Percentiles rank a stretch among this genome's conserved stretches.
These are phyloP conservation scores for Ricinus communis DNA, from an alignment of 345 rosid species.

Conservation along the genomic window DNA sequence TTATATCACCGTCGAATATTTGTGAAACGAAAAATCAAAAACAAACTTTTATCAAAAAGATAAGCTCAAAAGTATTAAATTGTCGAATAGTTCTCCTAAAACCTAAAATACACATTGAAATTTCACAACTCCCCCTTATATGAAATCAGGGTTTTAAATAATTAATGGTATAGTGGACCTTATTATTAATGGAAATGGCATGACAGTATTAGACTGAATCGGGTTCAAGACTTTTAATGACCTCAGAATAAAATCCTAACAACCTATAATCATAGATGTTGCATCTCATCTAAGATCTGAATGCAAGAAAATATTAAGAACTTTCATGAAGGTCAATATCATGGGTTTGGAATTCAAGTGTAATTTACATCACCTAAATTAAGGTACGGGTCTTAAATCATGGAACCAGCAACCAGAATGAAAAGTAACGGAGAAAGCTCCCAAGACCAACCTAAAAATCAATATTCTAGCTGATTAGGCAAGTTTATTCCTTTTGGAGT, in stretches of 20 bases:
- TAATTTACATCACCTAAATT: neutral
- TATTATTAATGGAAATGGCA: too few species aligned
- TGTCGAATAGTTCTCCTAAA: too few species aligned
- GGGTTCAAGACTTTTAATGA: too few species aligned
- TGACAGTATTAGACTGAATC: too few species aligned
- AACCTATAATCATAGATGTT: neutral
- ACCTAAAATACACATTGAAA: too few species aligned
- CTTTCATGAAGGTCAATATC: neutral
- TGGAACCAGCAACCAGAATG: neutral
- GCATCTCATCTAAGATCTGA: constrained; percentile 1
- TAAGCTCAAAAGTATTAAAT: too few species aligned
- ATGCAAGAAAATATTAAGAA: neutral
- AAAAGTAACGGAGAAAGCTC: neutral
- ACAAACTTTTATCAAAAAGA: too few species aligned
- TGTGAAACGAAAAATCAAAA: too few species aligned
- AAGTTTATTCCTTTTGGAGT: neutral
- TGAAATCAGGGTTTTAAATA: too few species aligned
- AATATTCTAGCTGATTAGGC: neutral
- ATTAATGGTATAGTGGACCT: too few species aligned
- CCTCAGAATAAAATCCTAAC: neutral
- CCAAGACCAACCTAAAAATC: neutral
- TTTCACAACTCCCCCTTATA: too few species aligned
- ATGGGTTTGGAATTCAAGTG: neutral
- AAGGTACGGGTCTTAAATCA: neutral
- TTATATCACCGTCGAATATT: too few species aligned